Evolutionary conservation across 805 yeast species (phyloP), one percentile per base, ranked within the genome.

Genomic region (Schwanniomyces polymorphus): DNA sequence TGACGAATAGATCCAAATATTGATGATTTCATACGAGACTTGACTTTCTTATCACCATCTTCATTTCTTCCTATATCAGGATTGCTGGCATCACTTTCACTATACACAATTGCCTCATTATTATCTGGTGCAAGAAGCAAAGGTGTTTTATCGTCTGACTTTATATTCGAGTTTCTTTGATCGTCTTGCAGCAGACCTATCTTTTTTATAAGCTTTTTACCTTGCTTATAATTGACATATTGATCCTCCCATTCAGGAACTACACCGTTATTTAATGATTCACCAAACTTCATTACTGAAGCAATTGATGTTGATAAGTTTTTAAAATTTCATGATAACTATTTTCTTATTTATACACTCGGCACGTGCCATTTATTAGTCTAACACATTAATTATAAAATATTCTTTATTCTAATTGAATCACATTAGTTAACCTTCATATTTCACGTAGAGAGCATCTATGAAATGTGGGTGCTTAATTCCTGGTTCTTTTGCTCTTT

Each of bases 201-300:
- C 45, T 67, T 67, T 49, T 77, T 76, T 45, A 82, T 76, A 35
- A 74, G 60, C 59, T 79, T 77, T 59, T 82, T 82, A 37, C 87
- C 86, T 9, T 57, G 61, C 55, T 83, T 82, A 61, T 86, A 86
- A 58, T 88, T 86, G 28, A 91, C 74, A 60, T 91, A 91, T 58
- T 84, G 84, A 45, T 82, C 85, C 58, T 81, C 83, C 97, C 97
- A 91, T 58, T 87, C 96, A 4, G 97, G 96, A 46, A 87, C 86
- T 31, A 82, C 75, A 47, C 85, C 85, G 42, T 84, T 85, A 52
- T 76, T 79, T 47, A 85, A 69, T 21, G 86, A 81, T 51, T 82
- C 85, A 10, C 84, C 85, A 60, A 85, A 85, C 67, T 85, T 85
- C 91, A 85, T 85, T 11, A 16, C 14, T 31, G 10, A 31, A 31